Percentiles rank a stretch among this genome's conserved stretches.
phyloP scores from a whole-genome alignment of 192 early-diverging fungal species.

The Coemansia sp. region DNA sequence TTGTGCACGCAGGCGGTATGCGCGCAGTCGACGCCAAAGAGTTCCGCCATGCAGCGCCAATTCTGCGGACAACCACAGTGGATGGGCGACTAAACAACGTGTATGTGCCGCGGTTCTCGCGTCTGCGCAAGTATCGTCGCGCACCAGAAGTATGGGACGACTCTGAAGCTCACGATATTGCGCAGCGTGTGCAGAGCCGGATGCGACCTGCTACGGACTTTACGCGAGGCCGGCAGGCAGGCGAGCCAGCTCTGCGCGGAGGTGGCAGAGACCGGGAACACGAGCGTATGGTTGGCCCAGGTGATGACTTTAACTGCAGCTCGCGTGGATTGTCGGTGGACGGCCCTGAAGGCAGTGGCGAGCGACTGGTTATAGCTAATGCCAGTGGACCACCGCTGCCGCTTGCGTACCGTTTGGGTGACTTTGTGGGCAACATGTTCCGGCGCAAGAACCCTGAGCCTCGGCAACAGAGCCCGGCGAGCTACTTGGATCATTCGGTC shows the following conservation, averaged over 20 bases:
- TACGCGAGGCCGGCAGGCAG: conserved; percentile 5
- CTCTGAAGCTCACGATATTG: conserved; percentile 42
- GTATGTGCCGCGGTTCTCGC: conserved; percentile 43
- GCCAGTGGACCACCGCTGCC: neutral
- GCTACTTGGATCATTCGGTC: conserved; percentile 16
- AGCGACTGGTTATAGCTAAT: conserved; percentile 12
- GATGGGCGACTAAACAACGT: conserved; percentile 41
- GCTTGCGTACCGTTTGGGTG: conserved; percentile 34
- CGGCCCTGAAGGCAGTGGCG: conserved; percentile 43
- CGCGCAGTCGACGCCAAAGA: conserved; percentile 31
- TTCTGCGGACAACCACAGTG: conserved; percentile 20
- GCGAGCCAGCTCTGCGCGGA: conserved; percentile 32
- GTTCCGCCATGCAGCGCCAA: conserved; percentile 36
- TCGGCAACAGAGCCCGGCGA: conserved; percentile 17
- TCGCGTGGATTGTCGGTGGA: conserved; percentile 14
- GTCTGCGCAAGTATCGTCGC: conserved; percentile 41
- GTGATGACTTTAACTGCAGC: conserved; percentile 27
- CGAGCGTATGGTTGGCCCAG: conserved; percentile 1
- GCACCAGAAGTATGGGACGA: conserved; percentile 55
- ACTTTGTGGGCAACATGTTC: conserved; percentile 16
- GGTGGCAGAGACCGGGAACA: conserved; percentile 19
- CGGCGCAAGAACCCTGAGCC: conserved; percentile 1
- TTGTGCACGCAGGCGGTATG: conserved; percentile 26
- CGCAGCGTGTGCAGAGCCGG: conserved; percentile 24
- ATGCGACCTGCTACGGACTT: neutral